Percentiles rank a stretch among this genome's conserved stretches.
Conservation (phyloP, 495 filamentous ascomycete species). For the Hypomontagnella submonticulosa region DNA sequence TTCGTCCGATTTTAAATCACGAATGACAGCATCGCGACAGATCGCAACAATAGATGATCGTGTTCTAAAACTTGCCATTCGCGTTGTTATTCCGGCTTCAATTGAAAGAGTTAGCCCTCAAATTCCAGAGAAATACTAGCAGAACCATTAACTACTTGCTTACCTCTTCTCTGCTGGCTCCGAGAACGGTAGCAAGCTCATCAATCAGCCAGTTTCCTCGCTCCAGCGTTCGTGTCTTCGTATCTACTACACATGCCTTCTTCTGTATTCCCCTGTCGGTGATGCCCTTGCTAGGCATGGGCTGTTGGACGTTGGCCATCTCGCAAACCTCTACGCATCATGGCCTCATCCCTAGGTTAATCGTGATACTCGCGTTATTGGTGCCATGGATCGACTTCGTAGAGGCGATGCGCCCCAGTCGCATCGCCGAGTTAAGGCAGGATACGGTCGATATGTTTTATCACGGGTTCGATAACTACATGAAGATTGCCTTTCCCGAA, state of each 20-base stretch:
- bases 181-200: conserved; percentile 19
- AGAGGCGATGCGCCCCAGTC: conserved; percentile 62
- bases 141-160: background rate
- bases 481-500: conserved; percentile 92
- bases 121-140: conserved; percentile 2
- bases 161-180: conserved; percentile 19
- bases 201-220: conserved; percentile 19
- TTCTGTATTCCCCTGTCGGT: conserved; percentile 48
- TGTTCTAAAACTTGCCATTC: conserved; percentile 11
- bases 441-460: conserved; percentile 95
- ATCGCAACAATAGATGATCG: conserved; percentile 12
- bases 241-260: conserved; percentile 50
- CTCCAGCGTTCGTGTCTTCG: conserved; percentile 8
- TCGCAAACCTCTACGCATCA: conserved; percentile 35
- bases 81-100: conserved; percentile 23
- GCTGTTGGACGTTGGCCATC: conserved; percentile 46
- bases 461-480: conserved; percentile 96
- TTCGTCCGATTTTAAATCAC: conserved; percentile 4
- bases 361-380: conserved; percentile 39
- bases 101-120: conserved; percentile 1
- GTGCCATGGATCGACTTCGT: conserved; percentile 50
- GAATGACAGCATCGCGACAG: conserved; percentile 26
- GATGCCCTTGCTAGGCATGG: conserved; percentile 58
- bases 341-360: conserved; percentile 29
- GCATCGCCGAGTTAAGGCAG: conserved; percentile 63